Evolutionary conservation across 306 rosid species (phyloP).

Genomic region (Cucurbita argyrosperma): DNA sequence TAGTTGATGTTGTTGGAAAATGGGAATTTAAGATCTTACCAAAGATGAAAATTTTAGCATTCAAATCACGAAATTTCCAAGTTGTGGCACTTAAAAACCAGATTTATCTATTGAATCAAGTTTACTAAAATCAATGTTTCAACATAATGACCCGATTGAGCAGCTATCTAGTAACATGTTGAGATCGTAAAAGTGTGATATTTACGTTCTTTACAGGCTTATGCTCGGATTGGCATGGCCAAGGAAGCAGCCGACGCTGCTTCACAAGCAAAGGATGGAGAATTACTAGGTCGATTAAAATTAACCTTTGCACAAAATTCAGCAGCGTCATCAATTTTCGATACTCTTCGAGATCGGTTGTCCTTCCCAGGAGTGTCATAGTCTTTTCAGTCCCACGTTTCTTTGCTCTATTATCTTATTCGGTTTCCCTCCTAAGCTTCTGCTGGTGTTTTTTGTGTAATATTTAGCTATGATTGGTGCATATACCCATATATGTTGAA

Average conservation of each 20-base stretch:
- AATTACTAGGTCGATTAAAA: constrained; percentile 81
- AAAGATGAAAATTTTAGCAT: neutral
- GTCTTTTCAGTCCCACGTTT: neutral
- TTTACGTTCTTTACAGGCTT: constrained; percentile 39
- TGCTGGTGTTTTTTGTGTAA: neutral
- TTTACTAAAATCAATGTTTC: too few species aligned
- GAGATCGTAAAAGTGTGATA: neutral
- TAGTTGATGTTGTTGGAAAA: too few species aligned
- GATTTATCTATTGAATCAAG: neutral
- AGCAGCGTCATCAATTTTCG: constrained; percentile 68
- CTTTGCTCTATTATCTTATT: neutral
- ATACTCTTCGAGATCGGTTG: constrained; percentile 71
- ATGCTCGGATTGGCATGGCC: constrained; percentile 90
- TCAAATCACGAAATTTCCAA: neutral
- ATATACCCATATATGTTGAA: neutral
- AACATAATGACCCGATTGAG: neutral
- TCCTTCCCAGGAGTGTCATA: constrained; percentile 68
- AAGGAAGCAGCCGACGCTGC: constrained; percentile 99
- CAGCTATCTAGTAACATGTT: neutral
- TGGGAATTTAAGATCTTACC: neutral
- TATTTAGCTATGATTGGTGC: neutral
- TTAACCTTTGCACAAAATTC: constrained; percentile 68
- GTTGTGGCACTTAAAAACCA: neutral
- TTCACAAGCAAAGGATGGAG: constrained; percentile 87
- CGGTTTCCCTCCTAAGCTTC: neutral